Evolutionary conservation across 805 yeast species (phyloP).

Genomic region (Saturnispora galanensis): DNA sequence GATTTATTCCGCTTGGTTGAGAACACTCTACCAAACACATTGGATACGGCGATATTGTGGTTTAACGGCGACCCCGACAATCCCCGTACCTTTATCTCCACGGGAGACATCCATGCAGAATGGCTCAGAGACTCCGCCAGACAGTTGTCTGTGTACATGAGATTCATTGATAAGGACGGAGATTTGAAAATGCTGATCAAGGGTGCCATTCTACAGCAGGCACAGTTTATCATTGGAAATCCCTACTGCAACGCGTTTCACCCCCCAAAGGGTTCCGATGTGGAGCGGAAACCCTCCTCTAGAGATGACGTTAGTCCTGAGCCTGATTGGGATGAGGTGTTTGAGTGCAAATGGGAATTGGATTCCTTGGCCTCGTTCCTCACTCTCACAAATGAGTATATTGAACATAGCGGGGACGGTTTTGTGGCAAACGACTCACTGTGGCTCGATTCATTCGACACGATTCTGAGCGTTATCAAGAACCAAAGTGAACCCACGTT

Average conservation of each 20-base stretch:
- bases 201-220: conserved; percentile 80
- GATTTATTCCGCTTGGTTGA: conserved; percentile 72
- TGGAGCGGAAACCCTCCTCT: conserved; percentile 41
- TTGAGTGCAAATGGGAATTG: conserved; percentile 84
- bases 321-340: conserved; percentile 63
- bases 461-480: conserved; percentile 40
- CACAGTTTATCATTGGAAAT: conserved; percentile 45
- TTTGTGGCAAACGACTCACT: conserved; percentile 34
- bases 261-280: conserved; percentile 53
- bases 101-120: conserved; percentile 91
- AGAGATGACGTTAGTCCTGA: conserved; percentile 58
- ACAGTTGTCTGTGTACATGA: conserved; percentile 69
- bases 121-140: conserved; percentile 86
- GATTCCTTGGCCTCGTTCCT: conserved; percentile 80
- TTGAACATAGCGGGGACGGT: conserved; percentile 40
- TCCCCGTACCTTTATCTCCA: conserved; percentile 68
- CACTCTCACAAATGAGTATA: conserved; percentile 65
- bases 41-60: conserved; percentile 82
- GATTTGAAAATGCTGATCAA: conserved; percentile 41
- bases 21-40: conserved; percentile 77
- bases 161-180: conserved; percentile 43
- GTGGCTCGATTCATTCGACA: conserved; percentile 54
- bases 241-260: conserved; percentile 92
- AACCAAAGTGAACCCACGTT: conserved; percentile 58
- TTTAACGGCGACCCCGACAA: conserved; percentile 28